These are phyloP conservation scores for Fomitopsis serialis DNA, from an alignment of 768 basidiomycete genomes.

Conservation along the genomic window DNA sequence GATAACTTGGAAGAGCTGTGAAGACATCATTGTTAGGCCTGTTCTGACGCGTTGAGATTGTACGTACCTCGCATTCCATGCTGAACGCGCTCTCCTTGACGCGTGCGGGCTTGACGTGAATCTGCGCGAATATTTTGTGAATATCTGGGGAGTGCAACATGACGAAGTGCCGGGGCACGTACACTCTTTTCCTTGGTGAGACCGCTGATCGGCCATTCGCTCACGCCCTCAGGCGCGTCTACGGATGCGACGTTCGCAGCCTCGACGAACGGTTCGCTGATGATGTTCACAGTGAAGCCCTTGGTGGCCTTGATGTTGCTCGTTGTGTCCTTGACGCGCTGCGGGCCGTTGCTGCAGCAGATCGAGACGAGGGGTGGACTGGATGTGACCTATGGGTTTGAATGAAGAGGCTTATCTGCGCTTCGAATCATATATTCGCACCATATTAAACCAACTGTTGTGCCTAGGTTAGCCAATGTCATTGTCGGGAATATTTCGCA, in stretches of 20 bases:
- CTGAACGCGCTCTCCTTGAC: conserved; percentile 43
- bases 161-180: conserved; percentile 2
- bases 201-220: conserved; percentile 39
- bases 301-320: conserved; percentile 41
- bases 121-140: conserved; percentile 17
- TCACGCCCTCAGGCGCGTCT: conserved; percentile 31
- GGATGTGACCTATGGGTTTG: conserved; percentile 20
- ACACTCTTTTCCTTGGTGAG: conserved; percentile 36
- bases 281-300: conserved; percentile 51
- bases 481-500: not conserved
- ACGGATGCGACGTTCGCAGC: conserved; percentile 32
- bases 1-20: conserved; percentile 28
- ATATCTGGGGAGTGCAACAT: not conserved
- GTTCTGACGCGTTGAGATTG: not conserved
- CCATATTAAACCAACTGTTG: conserved; percentile 19
- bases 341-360: conserved; percentile 26
- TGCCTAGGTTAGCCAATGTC: not conserved
- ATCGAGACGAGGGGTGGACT: conserved; percentile 41
- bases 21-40: not conserved
- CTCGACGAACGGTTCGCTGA: conserved; percentile 44
- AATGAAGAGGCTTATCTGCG: too few species aligned
- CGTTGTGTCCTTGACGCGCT: conserved; percentile 36
- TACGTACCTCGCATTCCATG: conserved; percentile 38
- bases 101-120: conserved; percentile 33
- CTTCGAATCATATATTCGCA: too few species aligned